Evolutionary conservation across 2,329 filamentous ascomycete genomes (phyloP).

Genomic region (Curvularia sp.): DNA sequence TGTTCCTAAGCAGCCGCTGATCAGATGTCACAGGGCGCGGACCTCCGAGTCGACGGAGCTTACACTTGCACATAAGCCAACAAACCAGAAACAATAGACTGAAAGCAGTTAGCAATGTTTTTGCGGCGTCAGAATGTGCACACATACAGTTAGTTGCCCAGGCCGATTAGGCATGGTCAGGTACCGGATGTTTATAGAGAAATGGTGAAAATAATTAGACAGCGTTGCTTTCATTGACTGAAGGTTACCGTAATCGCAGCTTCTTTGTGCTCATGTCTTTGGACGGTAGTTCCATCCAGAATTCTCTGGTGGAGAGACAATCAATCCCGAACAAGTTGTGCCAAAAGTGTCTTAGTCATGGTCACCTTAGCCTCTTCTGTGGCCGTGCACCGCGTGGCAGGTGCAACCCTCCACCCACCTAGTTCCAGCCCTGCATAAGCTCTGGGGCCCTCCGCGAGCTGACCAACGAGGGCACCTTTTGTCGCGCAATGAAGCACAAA

Average conservation of each 20-base stretch:
- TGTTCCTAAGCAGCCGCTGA: conserved; percentile 34
- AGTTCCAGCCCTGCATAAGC: conserved; percentile 23
- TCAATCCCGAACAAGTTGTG: neutral
- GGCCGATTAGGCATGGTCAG: neutral
- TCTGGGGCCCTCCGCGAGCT: conserved; percentile 20
- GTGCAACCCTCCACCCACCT: conserved; percentile 13
- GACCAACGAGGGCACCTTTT: conserved; percentile 20
- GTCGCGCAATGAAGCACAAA: conserved; percentile 41
- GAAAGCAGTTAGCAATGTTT: neutral
- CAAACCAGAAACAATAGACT: neutral
- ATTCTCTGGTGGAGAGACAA: neutral
- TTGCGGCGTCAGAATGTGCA: neutral
- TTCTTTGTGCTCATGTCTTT: neutral
- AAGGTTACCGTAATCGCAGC: too few species aligned
- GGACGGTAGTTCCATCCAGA: neutral
- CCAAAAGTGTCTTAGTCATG: conserved; percentile 15
- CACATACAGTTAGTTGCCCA: neutral
- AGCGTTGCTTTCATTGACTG: neutral
- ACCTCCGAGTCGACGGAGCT: conserved; percentile 84
- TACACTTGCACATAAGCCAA: conserved; percentile 73
- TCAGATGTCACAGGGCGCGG: conserved; percentile 61
- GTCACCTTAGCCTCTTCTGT: conserved; percentile 17
- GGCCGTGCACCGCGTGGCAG: conserved; percentile 21
- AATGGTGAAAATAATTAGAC: neutral
- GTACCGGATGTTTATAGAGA: neutral